phyloP scores from a whole-genome alignment of 2,329 filamentous ascomycete species.

The Pseudophaeomoniella oleicola region DNA sequence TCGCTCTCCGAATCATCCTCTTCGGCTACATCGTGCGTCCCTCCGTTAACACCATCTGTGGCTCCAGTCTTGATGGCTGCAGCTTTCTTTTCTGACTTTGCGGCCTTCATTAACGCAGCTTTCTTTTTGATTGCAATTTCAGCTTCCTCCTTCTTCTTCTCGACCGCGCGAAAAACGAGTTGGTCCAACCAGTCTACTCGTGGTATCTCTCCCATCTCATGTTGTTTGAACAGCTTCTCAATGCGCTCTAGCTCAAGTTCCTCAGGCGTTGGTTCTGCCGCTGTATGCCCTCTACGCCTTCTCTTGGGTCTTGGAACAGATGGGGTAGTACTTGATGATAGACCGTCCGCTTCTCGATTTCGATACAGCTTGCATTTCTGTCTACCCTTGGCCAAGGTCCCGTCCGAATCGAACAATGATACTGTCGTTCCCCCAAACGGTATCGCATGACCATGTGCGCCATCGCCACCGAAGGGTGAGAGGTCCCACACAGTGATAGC shows the following conservation, averaged over 20 bases:
- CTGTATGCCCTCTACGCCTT: conserved; percentile 31
- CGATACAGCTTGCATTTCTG: conserved; percentile 84
- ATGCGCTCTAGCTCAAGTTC: conserved; percentile 80
- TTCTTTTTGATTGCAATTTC: conserved; percentile 50
- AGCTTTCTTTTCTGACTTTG: conserved; percentile 15
- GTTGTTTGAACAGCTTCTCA: conserved; percentile 85
- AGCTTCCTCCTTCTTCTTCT: conserved; percentile 55
- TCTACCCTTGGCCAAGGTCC: conserved; percentile 76
- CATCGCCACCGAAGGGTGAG: conserved; percentile 59
- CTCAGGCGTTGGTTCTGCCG: conserved; percentile 43
- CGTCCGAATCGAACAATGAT: conserved; percentile 80
- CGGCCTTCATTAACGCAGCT: conserved; percentile 20
- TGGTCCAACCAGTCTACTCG: conserved; percentile 92
- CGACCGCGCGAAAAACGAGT: conserved; percentile 78
- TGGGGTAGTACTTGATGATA: conserved; percentile 66
- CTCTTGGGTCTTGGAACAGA: conserved; percentile 45
- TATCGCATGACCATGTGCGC: conserved; percentile 60
- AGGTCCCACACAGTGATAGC: conserved; percentile 94
- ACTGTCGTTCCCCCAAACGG: conserved; percentile 93
- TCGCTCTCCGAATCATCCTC: conserved; percentile 15
- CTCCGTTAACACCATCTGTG: conserved; percentile 22
- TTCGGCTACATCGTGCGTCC: conserved; percentile 17
- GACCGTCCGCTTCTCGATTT: conserved; percentile 70
- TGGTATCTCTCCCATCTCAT: conserved; percentile 93
- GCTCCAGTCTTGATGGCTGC: conserved; percentile 17